phyloP scores from a whole-genome alignment of 108 stramenopile genomes.

The Conticribra guillardii region DNA sequence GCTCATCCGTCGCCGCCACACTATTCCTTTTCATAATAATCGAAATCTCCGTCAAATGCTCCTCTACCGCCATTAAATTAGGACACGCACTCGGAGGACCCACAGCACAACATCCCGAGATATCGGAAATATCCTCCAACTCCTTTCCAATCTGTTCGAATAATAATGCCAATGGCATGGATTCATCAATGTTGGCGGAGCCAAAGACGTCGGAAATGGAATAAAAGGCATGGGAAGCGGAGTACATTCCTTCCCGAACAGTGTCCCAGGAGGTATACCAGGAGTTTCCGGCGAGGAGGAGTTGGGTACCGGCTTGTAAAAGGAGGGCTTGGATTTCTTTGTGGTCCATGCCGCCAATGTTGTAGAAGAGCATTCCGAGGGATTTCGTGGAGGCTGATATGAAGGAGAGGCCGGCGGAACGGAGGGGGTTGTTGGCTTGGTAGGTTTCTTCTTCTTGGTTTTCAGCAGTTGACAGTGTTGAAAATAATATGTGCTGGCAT shows the following conservation, averaged over 20 bases:
- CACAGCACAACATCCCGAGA: constrained; percentile 45
- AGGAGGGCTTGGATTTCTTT: constrained; percentile 53
- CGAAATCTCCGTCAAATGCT: constrained; percentile 41
- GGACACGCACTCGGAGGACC: constrained; percentile 41
- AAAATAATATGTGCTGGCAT: too few relatives aligned
- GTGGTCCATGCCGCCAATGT: constrained; percentile 53
- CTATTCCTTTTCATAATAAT: constrained; percentile 53
- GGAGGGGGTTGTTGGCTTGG: constrained; percentile 27
- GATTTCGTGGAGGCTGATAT: constrained; percentile 49
- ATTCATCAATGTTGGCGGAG: constrained; percentile 51
- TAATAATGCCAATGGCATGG: constrained; percentile 32
- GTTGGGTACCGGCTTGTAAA: constrained; percentile 27
- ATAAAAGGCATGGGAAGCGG: constrained; percentile 38
- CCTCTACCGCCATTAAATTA: constrained; percentile 49
- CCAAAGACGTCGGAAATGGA: constrained; percentile 48
- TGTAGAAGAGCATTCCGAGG: constrained; percentile 55
- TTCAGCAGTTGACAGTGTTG: too few relatives aligned
- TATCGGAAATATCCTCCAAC: constrained; percentile 46
- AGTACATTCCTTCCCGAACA: constrained; percentile 25
- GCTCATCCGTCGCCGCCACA: constrained; percentile 54
- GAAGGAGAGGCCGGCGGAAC: constrained; percentile 50
- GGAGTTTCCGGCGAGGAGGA: constrained; percentile 29
- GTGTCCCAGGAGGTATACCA: constrained; percentile 41
- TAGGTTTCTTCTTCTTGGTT: neutral
- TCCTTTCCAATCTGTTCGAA: constrained; percentile 47